Conservation (phyloP, 1,139 yeast species). For the Hyphopichia burtonii region DNA sequence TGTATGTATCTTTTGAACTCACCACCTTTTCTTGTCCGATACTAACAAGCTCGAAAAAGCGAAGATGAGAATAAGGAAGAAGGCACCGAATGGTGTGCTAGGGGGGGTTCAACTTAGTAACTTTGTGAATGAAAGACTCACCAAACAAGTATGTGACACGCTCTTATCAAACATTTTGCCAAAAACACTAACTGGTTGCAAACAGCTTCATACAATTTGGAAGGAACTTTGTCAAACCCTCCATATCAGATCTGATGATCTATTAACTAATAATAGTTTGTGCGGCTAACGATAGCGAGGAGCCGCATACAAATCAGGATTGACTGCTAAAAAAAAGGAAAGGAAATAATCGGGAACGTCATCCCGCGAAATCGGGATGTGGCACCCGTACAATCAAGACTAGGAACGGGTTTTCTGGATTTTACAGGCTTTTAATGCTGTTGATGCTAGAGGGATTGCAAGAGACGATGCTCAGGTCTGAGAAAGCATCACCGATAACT, state of each 20-base stretch:
- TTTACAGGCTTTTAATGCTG: no score
- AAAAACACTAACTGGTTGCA: constrained; percentile 6
- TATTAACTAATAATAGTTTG: not conserved
- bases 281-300: not conserved
- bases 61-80: constrained; percentile 4
- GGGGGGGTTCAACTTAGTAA: constrained; percentile 8
- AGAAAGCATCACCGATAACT: no score
- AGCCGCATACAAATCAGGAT: not conserved
- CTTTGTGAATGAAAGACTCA: constrained; percentile 10
- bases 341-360: not conserved
- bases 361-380: not conserved
- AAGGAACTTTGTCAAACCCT: not conserved
- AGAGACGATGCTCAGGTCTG: no score
- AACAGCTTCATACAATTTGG: constrained; percentile 9
- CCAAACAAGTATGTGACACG: constrained; percentile 8
- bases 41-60: constrained; percentile 2
- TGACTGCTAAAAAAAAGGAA: not conserved
- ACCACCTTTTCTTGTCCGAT: no score
- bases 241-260: not conserved
- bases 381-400: not conserved
- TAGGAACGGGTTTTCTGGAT: not conserved
- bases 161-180: not conserved
- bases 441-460: no score
- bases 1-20: constrained; percentile 5
- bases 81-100: constrained; percentile 8